Evolutionary conservation across 129 eudicot genomes (phyloP).

Genomic region (Smallanthus sonchifolius): DNA sequence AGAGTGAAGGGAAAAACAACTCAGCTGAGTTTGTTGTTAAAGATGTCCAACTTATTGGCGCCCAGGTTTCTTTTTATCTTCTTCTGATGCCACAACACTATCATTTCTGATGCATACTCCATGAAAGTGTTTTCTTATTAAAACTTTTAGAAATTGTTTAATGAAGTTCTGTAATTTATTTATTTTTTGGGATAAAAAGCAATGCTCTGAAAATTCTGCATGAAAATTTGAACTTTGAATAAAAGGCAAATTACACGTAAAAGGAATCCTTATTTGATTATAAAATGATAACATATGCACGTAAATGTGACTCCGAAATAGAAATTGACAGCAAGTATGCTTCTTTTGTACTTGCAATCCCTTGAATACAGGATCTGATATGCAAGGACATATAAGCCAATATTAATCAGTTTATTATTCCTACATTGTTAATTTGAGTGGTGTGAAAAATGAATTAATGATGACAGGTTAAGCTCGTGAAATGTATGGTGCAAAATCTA

Average conservation of each 20-base stretch:
- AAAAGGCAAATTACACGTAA: not conserved
- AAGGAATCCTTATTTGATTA: not conserved
- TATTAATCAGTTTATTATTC: not conserved
- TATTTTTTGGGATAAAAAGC: too few relatives aligned
- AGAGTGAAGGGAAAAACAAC: conserved; percentile 52
- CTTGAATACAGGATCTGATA: not conserved
- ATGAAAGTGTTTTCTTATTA: not conserved
- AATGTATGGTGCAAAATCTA: conserved; percentile 83
- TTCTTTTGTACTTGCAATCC: not conserved
- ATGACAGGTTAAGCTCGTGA: conserved; percentile 87
- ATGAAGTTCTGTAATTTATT: not conserved
- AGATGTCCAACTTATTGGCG: conserved; percentile 80
- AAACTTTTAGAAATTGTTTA: not conserved
- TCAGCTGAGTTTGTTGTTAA: conserved; percentile 61
- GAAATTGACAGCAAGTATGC: not conserved
- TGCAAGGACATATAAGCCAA: not conserved
- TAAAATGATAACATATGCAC: not conserved
- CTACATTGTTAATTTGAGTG: not conserved
- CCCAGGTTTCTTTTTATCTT: conserved; percentile 57
- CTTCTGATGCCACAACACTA: not conserved
- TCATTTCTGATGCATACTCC: not conserved
- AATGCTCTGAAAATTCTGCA: too few relatives aligned
- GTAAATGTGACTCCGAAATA: not conserved
- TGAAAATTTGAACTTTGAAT: not conserved
- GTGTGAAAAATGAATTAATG: conserved; percentile 20